A percentile compares a stretch with the other conserved stretches of the same genome.
These are phyloP conservation scores for Silene vulgaris DNA, from an alignment of 179 eudicot genomes.

Conservation along the genomic window DNA sequence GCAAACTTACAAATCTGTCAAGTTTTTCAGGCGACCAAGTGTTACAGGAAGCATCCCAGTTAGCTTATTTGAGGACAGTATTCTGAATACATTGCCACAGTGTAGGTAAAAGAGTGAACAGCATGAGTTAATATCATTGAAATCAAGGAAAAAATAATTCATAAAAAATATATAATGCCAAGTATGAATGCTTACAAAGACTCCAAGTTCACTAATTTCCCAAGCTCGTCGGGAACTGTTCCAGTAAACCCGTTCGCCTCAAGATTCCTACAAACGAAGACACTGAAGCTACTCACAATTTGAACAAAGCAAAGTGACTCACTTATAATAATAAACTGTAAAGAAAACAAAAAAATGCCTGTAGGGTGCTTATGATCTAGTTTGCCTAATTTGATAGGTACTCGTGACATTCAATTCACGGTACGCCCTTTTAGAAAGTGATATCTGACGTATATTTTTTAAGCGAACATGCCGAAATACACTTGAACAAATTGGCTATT, in stretches of 20 bases:
- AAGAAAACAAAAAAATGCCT: too few relatives aligned
- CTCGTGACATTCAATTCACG: background rate
- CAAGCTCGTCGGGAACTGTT: conserved; percentile 51
- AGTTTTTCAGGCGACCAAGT: conserved; percentile 41
- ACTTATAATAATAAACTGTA: background rate
- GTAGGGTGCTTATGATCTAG: background rate
- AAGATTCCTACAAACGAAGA: conserved; percentile 42
- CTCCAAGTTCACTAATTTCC: conserved; percentile 44
- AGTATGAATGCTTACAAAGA: conserved; percentile 41
- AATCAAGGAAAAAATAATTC: conserved; percentile 5
- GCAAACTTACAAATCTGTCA: conserved; percentile 56
- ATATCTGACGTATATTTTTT: background rate
- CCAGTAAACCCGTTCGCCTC: conserved; percentile 69
- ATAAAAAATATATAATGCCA: background rate
- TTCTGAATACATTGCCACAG: conserved; percentile 32
- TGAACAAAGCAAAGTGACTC: conserved; percentile 5
- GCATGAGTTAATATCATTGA: background rate
- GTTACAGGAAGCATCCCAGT: conserved; percentile 55
- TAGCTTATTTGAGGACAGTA: conserved; percentile 60
- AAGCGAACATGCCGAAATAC: background rate
- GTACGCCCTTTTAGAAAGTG: background rate
- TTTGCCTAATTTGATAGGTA: background rate
- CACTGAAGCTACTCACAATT: background rate
- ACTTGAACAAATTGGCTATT: background rate
- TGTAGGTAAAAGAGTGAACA: background rate